phyloP scores from a whole-genome alignment of 768 basidiomycete species.

The Tylopilus sp. region DNA sequence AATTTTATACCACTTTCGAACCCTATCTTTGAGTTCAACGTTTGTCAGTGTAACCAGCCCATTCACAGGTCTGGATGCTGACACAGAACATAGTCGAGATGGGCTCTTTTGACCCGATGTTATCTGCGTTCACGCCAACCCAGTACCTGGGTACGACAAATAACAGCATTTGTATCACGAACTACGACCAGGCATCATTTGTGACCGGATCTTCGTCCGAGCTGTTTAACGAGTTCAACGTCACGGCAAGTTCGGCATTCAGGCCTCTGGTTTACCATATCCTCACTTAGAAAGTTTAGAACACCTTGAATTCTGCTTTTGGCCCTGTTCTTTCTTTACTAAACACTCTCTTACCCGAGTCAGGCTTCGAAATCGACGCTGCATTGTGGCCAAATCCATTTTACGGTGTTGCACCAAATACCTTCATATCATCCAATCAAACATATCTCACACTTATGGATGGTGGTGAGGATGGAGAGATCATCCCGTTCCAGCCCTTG shows the following conservation, averaged over 20 bases:
- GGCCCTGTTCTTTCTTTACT: slow-evolving; percentile 18
- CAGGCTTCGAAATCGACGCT: slow-evolving; percentile 26
- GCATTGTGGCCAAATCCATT: slow-evolving; percentile 39
- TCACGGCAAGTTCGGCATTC: slow-evolving; percentile 19
- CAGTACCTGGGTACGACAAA: slow-evolving; percentile 44
- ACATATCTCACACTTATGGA: slow-evolving; percentile 35
- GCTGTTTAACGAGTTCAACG: slow-evolving; percentile 31
- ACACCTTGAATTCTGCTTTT: slow-evolving; percentile 4
- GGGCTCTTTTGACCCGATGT: slow-evolving; percentile 41
- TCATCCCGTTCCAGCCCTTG: slow-evolving; percentile 49
- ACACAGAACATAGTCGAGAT: slow-evolving; percentile 31
- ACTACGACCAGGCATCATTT: slow-evolving; percentile 34
- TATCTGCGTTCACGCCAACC: slow-evolving; percentile 44
- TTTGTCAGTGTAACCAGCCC: slow-evolving; percentile 20
- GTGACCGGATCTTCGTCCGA: slow-evolving; percentile 41
- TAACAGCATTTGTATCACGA: slow-evolving; percentile 29
- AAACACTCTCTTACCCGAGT: slow-evolving; percentile 22
- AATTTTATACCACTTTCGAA: slow-evolving; percentile 30
- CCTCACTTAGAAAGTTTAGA: slow-evolving; percentile 4
- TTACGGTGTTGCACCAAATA: slow-evolving; percentile 31
- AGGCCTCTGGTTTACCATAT: background rate
- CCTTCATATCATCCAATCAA: slow-evolving; percentile 34
- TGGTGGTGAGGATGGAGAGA: slow-evolving; percentile 42
- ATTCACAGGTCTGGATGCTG: background rate
- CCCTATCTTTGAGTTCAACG: slow-evolving; percentile 36